Base-by-base conservation (phyloP, 2,329 filamentous ascomycete species). In the Aspergillus sp. region DNA sequence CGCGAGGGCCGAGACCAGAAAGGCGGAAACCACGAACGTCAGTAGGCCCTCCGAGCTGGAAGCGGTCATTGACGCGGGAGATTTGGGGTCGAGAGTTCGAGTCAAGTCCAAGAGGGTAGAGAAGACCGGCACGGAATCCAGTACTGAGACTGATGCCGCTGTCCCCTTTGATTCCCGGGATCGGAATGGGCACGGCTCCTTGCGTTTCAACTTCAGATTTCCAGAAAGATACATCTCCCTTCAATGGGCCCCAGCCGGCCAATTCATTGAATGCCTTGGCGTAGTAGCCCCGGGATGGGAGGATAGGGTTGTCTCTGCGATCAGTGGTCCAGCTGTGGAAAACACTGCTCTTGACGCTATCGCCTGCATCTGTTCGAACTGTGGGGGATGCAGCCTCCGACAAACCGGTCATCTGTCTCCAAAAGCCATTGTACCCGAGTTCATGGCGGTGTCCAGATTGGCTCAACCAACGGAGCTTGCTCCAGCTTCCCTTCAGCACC, bases 21-120 rank as follows among this genome's bases (percentile, higher is more conserved):
- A 95, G 79, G 46, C 89, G 84, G 76, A 98, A 98, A 2, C 93
- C 93, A 43, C 93, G 87, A 10, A 98, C 88, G 61, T 95, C 91
- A 3, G 90, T 95, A 4, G 93, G 91, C 0, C 93, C 93, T 35
- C 93, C 93, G 29, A 98, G 86, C 59, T 90, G 83, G 72, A 98
- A 98, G 36, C 93, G 88, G 66, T 98, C 93, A 62, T 94, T 96
- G 59, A 97, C 79, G 28, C 88, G 82, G 53, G 88, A 94, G 5
- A 85, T 80, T 26, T 78, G 74, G 0, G 84, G 77, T 13, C 72
- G 70, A 58, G 41, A 75, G 39, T 54, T 61, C 35, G 70, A 71
- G 6, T 81, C 81, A 6, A 86, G 70, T 2, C 87, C 78, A 11
- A 98, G 73, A 1, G 93, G 93, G 62, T 86, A 95, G 7, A 98